Percentiles rank a stretch among this genome's conserved stretches.
Evolutionary conservation across 352 stramenopile genomes (phyloP).

Genomic region (Globisporangium takayamanum): DNA sequence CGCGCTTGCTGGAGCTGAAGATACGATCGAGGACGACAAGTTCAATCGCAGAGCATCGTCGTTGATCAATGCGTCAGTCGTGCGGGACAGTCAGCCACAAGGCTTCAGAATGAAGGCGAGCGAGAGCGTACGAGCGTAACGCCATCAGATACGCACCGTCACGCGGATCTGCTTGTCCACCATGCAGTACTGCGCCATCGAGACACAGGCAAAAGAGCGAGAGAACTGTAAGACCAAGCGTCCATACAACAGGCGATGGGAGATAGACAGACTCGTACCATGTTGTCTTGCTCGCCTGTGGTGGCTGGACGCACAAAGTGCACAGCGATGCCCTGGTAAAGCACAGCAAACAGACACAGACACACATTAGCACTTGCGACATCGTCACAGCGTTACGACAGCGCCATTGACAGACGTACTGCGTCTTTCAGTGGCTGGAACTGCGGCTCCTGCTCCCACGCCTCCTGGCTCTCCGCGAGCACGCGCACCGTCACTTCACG

Average conservation of each 20-base stretch:
- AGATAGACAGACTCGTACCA: not conserved
- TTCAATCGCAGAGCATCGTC: too few species aligned
- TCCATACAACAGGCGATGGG: not conserved
- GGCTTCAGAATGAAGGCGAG: too few species aligned
- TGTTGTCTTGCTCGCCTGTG: not conserved
- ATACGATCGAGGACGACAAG: not conserved
- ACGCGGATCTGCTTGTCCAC: conserved; percentile 10
- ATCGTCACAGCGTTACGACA: not conserved
- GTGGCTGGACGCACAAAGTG: conserved; percentile 3
- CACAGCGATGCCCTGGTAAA: conserved; percentile 1
- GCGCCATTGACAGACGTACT: not conserved
- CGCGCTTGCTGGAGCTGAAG: conserved; percentile 3
- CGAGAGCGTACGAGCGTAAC: too few species aligned
- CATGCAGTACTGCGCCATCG: not conserved
- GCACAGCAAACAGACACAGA: not conserved
- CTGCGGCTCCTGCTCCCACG: conserved; percentile 3
- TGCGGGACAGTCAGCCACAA: too few species aligned
- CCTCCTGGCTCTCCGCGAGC: conserved; percentile 5
- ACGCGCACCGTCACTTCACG: conserved; percentile 5
- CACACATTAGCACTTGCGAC: not conserved
- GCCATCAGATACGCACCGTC: not conserved
- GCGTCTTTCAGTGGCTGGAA: conserved; percentile 10
- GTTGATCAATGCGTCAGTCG: too few species aligned
- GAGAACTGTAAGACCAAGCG: not conserved
- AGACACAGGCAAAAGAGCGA: not conserved